These are phyloP conservation scores for Ambrosiella beaveri DNA, from an alignment of 2,329 filamentous ascomycete species.

Conservation along the genomic window DNA sequence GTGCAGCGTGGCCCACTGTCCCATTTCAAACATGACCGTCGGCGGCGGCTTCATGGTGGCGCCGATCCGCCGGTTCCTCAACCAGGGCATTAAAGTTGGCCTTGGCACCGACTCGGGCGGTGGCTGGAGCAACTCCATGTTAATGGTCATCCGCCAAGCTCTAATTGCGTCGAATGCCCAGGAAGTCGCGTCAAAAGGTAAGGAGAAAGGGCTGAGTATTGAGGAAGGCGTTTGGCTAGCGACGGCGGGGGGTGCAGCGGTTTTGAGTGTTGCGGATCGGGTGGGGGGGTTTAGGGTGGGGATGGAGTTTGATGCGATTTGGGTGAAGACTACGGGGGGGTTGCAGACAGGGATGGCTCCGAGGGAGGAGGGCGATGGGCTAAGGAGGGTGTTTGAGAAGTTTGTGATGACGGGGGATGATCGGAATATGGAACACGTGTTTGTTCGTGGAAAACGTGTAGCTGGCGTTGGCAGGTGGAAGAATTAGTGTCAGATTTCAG, in stretches of 20 bases:
- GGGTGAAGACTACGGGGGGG: constrained; percentile 25
- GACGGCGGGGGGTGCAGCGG: constrained; percentile 42
- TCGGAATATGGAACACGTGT: constrained; percentile 39
- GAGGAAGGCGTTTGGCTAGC: constrained; percentile 41
- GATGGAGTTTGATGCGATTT: constrained; percentile 45
- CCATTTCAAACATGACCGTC: constrained; percentile 45
- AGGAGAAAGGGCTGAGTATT: constrained; percentile 29
- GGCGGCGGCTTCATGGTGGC: constrained; percentile 46
- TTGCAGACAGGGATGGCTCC: constrained; percentile 31
- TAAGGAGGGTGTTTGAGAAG: constrained; percentile 37
- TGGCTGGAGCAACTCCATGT: constrained; percentile 42
- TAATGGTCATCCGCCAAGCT: constrained; percentile 40
- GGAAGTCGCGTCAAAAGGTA: constrained; percentile 24
- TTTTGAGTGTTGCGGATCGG: constrained; percentile 34
- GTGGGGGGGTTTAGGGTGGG: constrained; percentile 40
- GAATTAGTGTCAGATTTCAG: neutral
- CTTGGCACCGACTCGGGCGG: constrained; percentile 48
- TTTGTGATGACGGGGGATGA: constrained; percentile 51
- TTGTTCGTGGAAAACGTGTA: constrained; percentile 28
- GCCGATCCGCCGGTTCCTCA: constrained; percentile 39
- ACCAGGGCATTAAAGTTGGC: constrained; percentile 44
- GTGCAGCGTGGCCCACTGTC: constrained; percentile 48
- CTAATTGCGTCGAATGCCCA: constrained; percentile 36
- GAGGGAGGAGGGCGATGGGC: constrained; percentile 31
- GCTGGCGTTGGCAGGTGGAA: neutral